Conservation (phyloP, 345 rosid genomes). For the Sisymbrium irio region DNA sequence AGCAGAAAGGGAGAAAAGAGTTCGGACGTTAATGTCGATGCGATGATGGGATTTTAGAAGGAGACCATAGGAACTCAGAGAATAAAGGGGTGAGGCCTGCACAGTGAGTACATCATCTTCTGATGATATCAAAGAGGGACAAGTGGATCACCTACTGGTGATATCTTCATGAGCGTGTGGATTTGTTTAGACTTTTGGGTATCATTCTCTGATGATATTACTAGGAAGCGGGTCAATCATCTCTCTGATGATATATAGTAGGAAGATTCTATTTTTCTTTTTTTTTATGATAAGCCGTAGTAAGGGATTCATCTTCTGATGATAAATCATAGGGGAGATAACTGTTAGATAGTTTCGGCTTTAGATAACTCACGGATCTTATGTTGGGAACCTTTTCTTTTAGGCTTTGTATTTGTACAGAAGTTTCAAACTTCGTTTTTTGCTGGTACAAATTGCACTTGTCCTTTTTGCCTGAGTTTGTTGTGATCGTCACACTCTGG, state of each 20-base stretch:
- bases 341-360: conserved; percentile 24
- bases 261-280: conserved; percentile 21
- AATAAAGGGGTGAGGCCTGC: conserved; percentile 22
- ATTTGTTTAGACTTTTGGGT: conserved; percentile 1
- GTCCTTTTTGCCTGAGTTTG: not conserved
- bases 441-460: conserved; percentile 1
- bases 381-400: conserved; percentile 3
- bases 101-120: conserved; percentile 38
- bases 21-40: conserved; percentile 76
- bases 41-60: conserved; percentile 37
- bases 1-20: conserved; percentile 62
- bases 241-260: conserved; percentile 23
- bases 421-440: conserved; percentile 1
- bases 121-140: conserved; percentile 26
- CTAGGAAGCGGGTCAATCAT: conserved; percentile 10
- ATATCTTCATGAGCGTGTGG: conserved; percentile 9
- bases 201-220: conserved; percentile 32
- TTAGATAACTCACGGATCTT: conserved; percentile 1
- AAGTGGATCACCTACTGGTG: conserved; percentile 32
- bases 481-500: not conserved
- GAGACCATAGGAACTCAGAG: conserved; percentile 19
- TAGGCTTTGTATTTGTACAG: not conserved
- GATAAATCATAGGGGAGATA: conserved; percentile 7
- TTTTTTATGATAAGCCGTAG: conserved; percentile 18
- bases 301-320: conserved; percentile 26